Evolutionary conservation across 768 basidiomycete species (phyloP), one percentile per base, ranked within the genome.

Genomic region (Pholiota conissans): DNA sequence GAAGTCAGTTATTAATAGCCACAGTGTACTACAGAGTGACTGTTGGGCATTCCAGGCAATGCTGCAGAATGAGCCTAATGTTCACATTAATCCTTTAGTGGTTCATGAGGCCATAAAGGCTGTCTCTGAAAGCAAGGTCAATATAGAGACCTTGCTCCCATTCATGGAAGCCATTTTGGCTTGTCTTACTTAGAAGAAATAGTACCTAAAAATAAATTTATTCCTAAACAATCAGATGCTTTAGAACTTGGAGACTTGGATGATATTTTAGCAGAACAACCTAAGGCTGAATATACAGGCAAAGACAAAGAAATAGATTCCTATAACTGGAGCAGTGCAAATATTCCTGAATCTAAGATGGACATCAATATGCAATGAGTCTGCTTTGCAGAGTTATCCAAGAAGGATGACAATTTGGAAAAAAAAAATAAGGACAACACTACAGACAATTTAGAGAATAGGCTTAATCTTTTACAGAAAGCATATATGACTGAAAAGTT

Each of bases 291-390:
- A n/a, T n/a, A 9, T 9, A 39, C 37, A 4, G 16, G 16, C 27
- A 58, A 52, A 35, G 49, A 51, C 8, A 58, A 51, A 20, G 51
- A 11, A 5, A 48, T 46, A 3, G 57, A 58, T 48, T 48, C 45
- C 16, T 27, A 35, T 27, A 29, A 58, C 8, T 57, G 56, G 50
- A 51, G 49, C 3, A 34, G 32, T 7, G 26, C 16, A 24, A 30
- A 42, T 13, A 48, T 58, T 35, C 51, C 29, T 1, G 40, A 45
- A 28, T 18, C 10, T 40, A 51, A 58, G 34, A 20, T 46, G 20
- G 22, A 58, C 20, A 16, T 46, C 14, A 37, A 34, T 7, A 20
- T 8, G n/a, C 56, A 51, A 29, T 18, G 30, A 14, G 56, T 35
- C 3, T 32, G 32, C n/a, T 40, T 58, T 49, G 49, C n/a, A 22